phyloP scores from a whole-genome alignment of 331 rosid genomes.

The Spiraea crenata region DNA sequence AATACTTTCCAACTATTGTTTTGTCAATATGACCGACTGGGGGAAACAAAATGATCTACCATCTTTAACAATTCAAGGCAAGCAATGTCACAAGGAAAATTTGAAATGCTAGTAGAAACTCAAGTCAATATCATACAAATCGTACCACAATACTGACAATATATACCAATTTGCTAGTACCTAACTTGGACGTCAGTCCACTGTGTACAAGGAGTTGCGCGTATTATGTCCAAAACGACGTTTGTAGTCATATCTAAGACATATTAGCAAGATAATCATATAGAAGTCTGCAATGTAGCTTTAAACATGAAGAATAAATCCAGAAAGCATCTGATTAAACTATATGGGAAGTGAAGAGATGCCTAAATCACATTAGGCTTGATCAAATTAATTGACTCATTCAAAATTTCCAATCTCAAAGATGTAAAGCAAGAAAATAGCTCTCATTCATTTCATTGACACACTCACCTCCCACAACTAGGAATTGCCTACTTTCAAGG shows the following conservation, averaged over 20 bases:
- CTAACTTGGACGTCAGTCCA: not conserved
- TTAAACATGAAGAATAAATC: not conserved
- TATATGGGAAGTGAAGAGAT: not conserved
- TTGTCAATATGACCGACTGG: constrained; percentile 19
- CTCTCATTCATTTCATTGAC: not conserved
- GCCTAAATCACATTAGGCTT: not conserved
- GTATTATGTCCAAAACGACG: not conserved
- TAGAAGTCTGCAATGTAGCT: not conserved
- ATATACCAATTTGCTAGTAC: not conserved
- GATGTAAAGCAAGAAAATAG: not conserved
- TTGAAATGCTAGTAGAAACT: not conserved
- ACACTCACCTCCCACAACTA: not conserved
- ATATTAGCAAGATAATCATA: not conserved
- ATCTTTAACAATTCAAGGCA: not conserved
- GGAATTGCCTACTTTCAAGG: not conserved
- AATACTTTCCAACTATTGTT: no score
- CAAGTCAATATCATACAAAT: not conserved
- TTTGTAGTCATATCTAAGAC: no score
- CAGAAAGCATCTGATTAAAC: not conserved
- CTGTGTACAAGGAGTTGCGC: not conserved
- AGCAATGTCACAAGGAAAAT: not conserved
- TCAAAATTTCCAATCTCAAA: not conserved
- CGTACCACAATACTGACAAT: no score
- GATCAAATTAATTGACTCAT: not conserved
- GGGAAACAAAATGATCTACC: no score